phyloP scores from a whole-genome alignment of 1,139 yeast species.

The Candida sanyaensis region DNA sequence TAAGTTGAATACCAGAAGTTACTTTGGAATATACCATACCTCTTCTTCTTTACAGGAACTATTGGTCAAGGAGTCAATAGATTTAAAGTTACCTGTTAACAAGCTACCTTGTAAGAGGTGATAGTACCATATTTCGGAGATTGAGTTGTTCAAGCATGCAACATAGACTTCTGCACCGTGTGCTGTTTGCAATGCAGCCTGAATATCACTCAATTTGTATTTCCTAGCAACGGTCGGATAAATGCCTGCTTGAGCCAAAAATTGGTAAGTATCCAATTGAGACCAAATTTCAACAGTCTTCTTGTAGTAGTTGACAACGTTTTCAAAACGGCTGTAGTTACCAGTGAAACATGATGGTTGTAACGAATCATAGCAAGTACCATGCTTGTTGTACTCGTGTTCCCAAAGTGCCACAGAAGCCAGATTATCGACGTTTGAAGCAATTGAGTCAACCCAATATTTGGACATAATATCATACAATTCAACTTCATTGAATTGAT shows the following conservation, averaged over 20 bases:
- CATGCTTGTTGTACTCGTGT: constrained; percentile 48
- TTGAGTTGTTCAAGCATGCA: constrained; percentile 35
- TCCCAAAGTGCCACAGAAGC: constrained; percentile 35
- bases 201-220: constrained; percentile 32
- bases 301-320: constrained; percentile 35
- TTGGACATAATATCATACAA: constrained; percentile 33
- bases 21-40: constrained; percentile 37
- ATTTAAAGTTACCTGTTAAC: constrained; percentile 36
- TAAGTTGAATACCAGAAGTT: neutral
- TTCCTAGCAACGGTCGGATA: constrained; percentile 30
- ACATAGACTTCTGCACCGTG: constrained; percentile 34
- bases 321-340: constrained; percentile 30
- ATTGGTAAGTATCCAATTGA: constrained; percentile 35
- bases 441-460: constrained; percentile 39
- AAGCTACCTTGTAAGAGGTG: constrained; percentile 37
- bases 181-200: constrained; percentile 32
- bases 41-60: constrained; percentile 26
- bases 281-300: constrained; percentile 38
- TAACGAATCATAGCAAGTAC: constrained; percentile 46
- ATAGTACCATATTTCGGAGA: constrained; percentile 43
- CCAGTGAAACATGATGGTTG: constrained; percentile 36
- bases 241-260: constrained; percentile 36
- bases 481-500: constrained; percentile 28
- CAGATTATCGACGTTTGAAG: constrained; percentile 32
- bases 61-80: constrained; percentile 27